Conservation (phyloP, 2,329 filamentous ascomycete species). For the Colletotrichum sp. region DNA sequence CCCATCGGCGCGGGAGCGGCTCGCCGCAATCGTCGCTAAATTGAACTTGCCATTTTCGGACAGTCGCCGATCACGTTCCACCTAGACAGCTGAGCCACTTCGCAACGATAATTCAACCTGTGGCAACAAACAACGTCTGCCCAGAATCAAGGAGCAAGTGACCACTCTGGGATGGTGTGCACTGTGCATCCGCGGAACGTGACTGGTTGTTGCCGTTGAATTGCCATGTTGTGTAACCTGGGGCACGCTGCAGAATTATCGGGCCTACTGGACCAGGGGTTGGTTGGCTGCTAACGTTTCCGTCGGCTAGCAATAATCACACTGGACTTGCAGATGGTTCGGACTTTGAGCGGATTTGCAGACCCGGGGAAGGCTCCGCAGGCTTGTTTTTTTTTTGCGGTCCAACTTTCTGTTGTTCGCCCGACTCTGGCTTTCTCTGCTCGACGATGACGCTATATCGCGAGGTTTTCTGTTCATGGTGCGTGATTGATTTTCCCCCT, state of each 20-base stretch:
- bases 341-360: neutral
- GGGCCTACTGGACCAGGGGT: neutral
- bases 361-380: rapidly evolving
- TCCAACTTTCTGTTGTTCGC: rapidly evolving
- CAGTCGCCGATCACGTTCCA: neutral
- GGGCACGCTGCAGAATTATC: neutral
- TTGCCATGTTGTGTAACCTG: neutral
- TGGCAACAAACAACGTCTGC: neutral
- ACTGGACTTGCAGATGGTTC: neutral
- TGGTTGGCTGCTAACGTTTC: neutral
- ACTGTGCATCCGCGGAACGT: neutral
- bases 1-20: neutral
- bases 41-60: neutral
- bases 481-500: neutral
- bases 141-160: neutral
- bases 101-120: neutral
- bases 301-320: neutral
- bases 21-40: neutral
- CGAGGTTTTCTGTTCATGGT: neutral
- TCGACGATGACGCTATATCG: neutral
- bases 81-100: neutral
- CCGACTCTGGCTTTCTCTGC: neutral
- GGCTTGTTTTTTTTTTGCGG: neutral
- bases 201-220: neutral
- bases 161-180: neutral